phyloP scores from a whole-genome alignment of 169 alveolate genomes.

The Eimeria acervulina region DNA sequence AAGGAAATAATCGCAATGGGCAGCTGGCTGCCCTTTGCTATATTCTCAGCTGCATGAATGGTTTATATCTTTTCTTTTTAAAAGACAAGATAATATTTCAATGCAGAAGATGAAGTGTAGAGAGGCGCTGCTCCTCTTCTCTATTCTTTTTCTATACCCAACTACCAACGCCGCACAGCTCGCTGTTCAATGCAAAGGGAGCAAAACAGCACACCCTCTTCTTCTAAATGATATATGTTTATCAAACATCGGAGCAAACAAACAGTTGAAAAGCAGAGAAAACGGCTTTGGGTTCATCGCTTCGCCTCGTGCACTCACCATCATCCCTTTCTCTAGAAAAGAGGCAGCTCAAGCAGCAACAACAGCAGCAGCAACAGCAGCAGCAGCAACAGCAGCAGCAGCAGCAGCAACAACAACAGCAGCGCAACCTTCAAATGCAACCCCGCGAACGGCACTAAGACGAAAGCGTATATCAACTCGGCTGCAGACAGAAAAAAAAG shows the following conservation, averaged over 20 bases:
- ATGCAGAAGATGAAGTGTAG: conserved; percentile 26
- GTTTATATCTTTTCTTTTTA: too few species aligned
- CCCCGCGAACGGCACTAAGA: not conserved
- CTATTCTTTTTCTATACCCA: not conserved
- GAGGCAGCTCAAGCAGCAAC: not conserved
- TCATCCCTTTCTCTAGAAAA: not conserved
- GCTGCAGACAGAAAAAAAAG: not conserved
- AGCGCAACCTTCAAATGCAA: not conserved
- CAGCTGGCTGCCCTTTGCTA: too few species aligned
- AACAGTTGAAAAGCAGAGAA: not conserved
- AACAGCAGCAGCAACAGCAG: not conserved
- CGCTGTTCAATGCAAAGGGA: not conserved
- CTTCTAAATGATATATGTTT: not conserved
- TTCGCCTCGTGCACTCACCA: not conserved
- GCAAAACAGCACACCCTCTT: too few species aligned
- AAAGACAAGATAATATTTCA: too few species aligned
- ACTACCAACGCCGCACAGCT: not conserved
- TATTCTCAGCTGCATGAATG: too few species aligned
- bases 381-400: not conserved
- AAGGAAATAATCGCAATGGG: too few species aligned
- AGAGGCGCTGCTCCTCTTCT: not conserved
- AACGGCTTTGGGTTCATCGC: not conserved
- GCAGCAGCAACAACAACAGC: not conserved
- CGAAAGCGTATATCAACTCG: not conserved
- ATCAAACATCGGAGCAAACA: not conserved